phyloP scores from a whole-genome alignment of 805 yeast genomes.

The Metschnikowia arizonensis region DNA sequence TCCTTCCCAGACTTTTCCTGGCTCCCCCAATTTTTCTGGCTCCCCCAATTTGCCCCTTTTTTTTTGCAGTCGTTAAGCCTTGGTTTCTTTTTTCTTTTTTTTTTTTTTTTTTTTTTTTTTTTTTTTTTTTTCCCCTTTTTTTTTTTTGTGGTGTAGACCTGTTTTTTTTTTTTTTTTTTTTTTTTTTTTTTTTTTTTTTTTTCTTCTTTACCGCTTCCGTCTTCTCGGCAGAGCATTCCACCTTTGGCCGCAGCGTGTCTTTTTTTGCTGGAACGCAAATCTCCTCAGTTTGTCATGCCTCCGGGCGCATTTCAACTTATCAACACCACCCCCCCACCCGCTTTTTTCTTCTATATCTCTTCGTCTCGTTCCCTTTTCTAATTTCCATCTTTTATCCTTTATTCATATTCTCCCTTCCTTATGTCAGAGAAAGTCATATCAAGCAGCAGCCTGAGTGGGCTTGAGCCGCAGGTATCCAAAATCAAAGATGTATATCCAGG shows the following conservation, averaged over 20 bases:
- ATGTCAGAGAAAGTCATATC: slow-evolving; percentile 5
- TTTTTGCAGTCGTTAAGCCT: no score
- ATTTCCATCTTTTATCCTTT: background rate
- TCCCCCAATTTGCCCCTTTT: no score
- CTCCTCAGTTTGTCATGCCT: background rate
- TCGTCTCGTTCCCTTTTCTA: background rate
- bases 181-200: no score
- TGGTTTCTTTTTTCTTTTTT: no score
- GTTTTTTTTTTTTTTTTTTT: no score
- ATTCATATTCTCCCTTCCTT: background rate
- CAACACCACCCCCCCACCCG: background rate
- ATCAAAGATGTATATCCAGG: slow-evolving; percentile 5
- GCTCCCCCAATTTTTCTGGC: no score
- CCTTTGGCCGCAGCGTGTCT: background rate
- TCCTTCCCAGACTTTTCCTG: no score
- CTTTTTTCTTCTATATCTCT: background rate
- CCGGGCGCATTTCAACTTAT: background rate
- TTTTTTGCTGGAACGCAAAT: slow-evolving; percentile 1
- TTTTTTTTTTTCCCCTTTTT: no score
- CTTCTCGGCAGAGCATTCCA: background rate
- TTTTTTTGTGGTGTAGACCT: no score
- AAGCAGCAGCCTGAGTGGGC: slow-evolving; percentile 8
- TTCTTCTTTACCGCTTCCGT: background rate
- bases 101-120: no score
- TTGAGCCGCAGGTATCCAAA: slow-evolving; percentile 19